Evolutionary conservation across 2,329 filamentous ascomycete genomes (phyloP).

Genomic region (Westerdykella sp.): DNA sequence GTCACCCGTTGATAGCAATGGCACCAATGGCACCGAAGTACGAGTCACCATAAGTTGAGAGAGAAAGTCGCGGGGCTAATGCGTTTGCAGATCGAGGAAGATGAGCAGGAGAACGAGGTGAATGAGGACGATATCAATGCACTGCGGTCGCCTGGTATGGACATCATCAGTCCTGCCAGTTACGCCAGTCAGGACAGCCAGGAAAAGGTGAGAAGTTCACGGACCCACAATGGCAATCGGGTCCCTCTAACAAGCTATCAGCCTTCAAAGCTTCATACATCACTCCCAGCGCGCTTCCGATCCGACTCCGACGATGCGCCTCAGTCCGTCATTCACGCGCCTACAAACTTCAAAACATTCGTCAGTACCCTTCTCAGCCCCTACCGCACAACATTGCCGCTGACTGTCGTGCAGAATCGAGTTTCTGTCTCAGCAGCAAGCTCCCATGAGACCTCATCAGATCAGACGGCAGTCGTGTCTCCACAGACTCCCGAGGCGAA

Average conservation of each 20-base stretch:
- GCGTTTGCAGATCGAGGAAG: constrained; percentile 60
- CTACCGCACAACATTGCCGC: constrained; percentile 22
- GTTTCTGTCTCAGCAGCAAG: constrained; percentile 23
- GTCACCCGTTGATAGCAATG: constrained; percentile 78
- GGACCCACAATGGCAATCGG: too few species aligned
- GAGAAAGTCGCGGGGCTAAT: constrained; percentile 16
- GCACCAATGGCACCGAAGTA: constrained; percentile 69
- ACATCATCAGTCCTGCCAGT: constrained; percentile 26
- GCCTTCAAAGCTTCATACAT: constrained; percentile 44
- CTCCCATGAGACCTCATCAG: constrained; percentile 27
- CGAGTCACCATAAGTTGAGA: not conserved
- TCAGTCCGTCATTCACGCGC: constrained; percentile 85
- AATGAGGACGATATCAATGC: constrained; percentile 34
- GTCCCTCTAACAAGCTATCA: constrained; percentile 15
- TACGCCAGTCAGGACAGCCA: constrained; percentile 24
- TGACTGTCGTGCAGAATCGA: constrained; percentile 27
- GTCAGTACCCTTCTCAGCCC: constrained; percentile 41
- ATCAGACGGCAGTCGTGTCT: constrained; percentile 34
- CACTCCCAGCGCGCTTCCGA: constrained; percentile 34
- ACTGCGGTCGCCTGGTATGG: constrained; percentile 33
- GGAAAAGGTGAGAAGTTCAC: constrained; percentile 18
- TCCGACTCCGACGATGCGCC: constrained; percentile 67
- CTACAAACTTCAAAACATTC: constrained; percentile 74
- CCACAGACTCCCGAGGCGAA: constrained; percentile 35
- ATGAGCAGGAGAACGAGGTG: constrained; percentile 55